Base-by-base conservation (phyloP, 1,139 yeast species). In the Blastobotrys ciferrii region DNA sequence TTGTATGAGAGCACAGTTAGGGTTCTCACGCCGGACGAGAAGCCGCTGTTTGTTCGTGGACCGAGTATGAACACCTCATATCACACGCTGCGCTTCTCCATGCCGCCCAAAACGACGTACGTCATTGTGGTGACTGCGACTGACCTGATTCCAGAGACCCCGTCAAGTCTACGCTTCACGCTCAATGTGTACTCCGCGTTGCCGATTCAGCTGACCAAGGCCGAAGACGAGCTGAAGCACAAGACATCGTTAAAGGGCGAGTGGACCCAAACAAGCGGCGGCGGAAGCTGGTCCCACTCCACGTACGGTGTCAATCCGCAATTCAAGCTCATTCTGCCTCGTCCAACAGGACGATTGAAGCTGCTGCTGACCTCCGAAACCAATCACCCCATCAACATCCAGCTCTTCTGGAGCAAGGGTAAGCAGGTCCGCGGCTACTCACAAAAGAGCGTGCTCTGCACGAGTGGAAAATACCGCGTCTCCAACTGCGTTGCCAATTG, bases 251-350 rank as follows among this genome's bases (percentile, higher is more conserved):
- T 66, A 0, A 59, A 64, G 0, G 84, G 76, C 9, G 66, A 63
- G 28, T 84, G 92, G 91, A 68, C 66, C 12, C 58, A 62, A 1
- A 64, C 65, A 1, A 65, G 66, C 13, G 66, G 74, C 39, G 89
- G 87, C 1, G 91, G 92, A 0, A 77, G 74, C 54, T 78, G 82
- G 78, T 58, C 76, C 0, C 55, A 70, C 39, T 68, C 78, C 2
- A 66, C 77, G 0, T 86, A 74, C 57, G 67, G 77, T 32, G 63
- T 69, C 35, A 87, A 86, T 56, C 95, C 95, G 0, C 88, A 85
- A 55, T 84, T 71, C 58, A 67, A 69, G 45, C 69, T 62, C 57
- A 59, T 51, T 58, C 67, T 46, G 39, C 46, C 13, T 32, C 58
- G 52, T 46, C 59, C 51, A 18, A 42, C 56, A 13, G 48, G 46